Evolutionary conservation across 78 protist genomes (phyloP).

Genomic region (Pigoraptor vietnamica): DNA sequence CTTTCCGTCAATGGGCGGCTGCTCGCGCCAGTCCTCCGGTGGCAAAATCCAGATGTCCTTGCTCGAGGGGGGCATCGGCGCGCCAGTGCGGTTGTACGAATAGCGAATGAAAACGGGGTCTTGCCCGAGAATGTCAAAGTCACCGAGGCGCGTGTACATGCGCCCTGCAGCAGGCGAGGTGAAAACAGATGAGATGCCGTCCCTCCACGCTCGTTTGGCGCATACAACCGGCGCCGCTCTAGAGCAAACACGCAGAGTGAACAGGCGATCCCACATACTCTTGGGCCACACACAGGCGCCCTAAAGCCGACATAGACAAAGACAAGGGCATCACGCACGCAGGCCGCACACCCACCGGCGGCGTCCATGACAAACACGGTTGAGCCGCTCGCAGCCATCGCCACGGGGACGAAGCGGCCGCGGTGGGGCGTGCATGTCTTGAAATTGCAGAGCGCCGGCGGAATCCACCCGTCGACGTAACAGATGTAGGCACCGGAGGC

Average conservation of each 20-base stretch:
- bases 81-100: neutral
- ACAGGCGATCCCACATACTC: neutral
- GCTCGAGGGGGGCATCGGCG: neutral
- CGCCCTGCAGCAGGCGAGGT: neutral
- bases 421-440: neutral
- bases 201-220: neutral
- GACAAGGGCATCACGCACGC: too few species aligned
- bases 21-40: neutral
- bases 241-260: neutral
- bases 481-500: neutral
- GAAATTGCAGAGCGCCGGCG: neutral
- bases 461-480: neutral
- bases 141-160: neutral
- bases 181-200: neutral
- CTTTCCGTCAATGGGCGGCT: neutral
- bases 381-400: neutral
- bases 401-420: neutral
- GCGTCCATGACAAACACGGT: neutral
- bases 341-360: neutral
- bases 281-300: neutral
- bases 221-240: neutral
- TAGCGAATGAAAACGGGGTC: neutral
- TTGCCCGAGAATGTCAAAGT: neutral
- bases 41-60: neutral
- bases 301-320: neutral